Conservation (phyloP, 805 yeast genomes). For the Candida fluviatilis region DNA sequence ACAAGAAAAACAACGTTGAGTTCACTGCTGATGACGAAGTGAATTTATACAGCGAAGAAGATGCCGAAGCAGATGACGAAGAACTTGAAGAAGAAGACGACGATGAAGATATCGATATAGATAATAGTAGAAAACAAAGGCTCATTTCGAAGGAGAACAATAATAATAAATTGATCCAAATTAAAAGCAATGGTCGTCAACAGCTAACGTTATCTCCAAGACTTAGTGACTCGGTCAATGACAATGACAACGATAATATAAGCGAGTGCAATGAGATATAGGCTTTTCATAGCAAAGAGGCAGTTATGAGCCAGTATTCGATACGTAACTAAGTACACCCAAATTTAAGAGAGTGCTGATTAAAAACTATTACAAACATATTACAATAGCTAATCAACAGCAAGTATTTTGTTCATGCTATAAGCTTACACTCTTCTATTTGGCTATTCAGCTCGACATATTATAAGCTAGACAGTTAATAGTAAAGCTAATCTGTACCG, state of each 20-base stretch:
- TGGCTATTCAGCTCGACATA: too few species aligned
- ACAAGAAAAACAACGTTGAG: background rate
- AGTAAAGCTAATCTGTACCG: too few species aligned
- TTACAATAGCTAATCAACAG: too few species aligned
- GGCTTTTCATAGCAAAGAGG: too few species aligned
- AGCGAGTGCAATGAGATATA: constrained; percentile 3
- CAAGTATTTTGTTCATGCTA: too few species aligned
- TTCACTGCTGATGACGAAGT: constrained; percentile 5
- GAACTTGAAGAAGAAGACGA: constrained; percentile 10
- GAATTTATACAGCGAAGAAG: constrained; percentile 2
- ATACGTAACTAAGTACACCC: too few species aligned
- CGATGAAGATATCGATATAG: constrained; percentile 5
- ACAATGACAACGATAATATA: constrained; percentile 1
- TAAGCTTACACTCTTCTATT: too few species aligned
- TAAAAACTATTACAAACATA: too few species aligned
- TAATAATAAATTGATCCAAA: constrained; percentile 20
- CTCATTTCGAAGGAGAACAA: constrained; percentile 21
- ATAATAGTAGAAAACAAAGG: constrained; percentile 22
- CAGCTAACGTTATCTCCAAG: constrained; percentile 19
- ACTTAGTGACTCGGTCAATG: background rate
- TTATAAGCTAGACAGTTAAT: too few species aligned
- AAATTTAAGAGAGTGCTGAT: too few species aligned
- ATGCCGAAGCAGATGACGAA: constrained; percentile 8
- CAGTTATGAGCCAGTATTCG: too few species aligned
- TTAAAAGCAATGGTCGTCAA: constrained; percentile 18